phyloP scores from a whole-genome alignment of 495 filamentous ascomycete genomes.

The Hyphodiscus hymeniophilus region DNA sequence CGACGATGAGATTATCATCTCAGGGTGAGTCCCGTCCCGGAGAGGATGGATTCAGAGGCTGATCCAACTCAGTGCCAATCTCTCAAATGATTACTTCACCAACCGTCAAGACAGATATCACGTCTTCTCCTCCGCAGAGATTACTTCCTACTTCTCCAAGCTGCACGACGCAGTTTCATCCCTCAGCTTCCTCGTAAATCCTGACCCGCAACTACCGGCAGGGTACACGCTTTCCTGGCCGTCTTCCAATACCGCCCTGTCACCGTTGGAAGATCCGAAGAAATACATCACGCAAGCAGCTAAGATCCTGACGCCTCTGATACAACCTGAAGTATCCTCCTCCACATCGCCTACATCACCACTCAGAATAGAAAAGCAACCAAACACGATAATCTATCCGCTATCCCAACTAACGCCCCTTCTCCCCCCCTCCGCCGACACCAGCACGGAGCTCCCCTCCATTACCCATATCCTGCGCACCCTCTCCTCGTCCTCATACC shows the following conservation, averaged over 20 bases:
- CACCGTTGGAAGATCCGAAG: constrained; percentile 60
- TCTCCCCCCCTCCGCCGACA: constrained; percentile 65
- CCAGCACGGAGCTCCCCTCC: constrained; percentile 80
- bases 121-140: constrained; percentile 65
- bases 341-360: constrained; percentile 18
- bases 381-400: constrained; percentile 75
- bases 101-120: constrained; percentile 95
- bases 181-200: constrained; percentile 72
- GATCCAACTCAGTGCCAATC: constrained; percentile 56
- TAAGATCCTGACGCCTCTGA: constrained; percentile 53
- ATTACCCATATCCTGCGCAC: constrained; percentile 64
- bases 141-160: constrained; percentile 74
- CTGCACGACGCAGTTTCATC: constrained; percentile 71
- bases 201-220: constrained; percentile 42
- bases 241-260: constrained; percentile 56
- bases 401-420: constrained; percentile 79
- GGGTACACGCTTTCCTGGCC: constrained; percentile 80
- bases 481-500: constrained; percentile 50
- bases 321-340: constrained; percentile 28
- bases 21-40: constrained; percentile 47
- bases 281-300: constrained; percentile 63
- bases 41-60: background rate
- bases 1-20: constrained; percentile 93
- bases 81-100: constrained; percentile 93
- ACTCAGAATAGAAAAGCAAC: constrained; percentile 10